Evolutionary conservation across 2,329 filamentous ascomycete genomes (phyloP).

Genomic region (Emericellopsis cladophorae): DNA sequence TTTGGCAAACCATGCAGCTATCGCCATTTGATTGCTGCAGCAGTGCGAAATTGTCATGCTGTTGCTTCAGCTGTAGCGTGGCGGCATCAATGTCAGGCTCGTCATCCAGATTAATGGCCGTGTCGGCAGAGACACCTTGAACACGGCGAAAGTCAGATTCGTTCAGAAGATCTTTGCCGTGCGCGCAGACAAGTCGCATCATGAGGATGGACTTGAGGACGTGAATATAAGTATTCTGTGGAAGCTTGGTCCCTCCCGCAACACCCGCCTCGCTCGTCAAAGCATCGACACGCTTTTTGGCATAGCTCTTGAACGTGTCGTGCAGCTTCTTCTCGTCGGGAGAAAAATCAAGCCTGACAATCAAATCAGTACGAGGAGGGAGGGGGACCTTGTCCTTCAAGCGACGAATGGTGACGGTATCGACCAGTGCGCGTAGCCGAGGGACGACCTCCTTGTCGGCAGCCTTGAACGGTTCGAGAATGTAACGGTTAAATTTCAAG

Average conservation of each 20-base stretch:
- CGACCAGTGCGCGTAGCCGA: constrained; percentile 78
- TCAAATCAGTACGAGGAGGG: constrained; percentile 58
- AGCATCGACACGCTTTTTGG: constrained; percentile 65
- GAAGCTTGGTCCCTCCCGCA: constrained; percentile 48
- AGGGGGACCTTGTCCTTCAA: constrained; percentile 86
- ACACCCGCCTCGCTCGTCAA: constrained; percentile 51
- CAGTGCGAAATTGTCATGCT: constrained; percentile 64
- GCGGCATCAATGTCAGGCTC: constrained; percentile 50
- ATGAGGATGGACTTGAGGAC: constrained; percentile 86
- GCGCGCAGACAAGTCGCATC: constrained; percentile 80
- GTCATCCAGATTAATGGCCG: constrained; percentile 81
- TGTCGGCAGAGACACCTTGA: constrained; percentile 69
- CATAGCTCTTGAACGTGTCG: constrained; percentile 71
- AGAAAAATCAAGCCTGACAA: constrained; percentile 64
- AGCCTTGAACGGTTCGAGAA: constrained; percentile 75
- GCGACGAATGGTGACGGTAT: constrained; percentile 85
- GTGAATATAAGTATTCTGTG: constrained; percentile 68
- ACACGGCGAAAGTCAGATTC: constrained; percentile 71
- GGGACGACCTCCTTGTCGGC: constrained; percentile 75
- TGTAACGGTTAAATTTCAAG: constrained; percentile 62
- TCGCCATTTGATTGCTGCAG: constrained; percentile 75
- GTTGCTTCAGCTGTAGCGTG: constrained; percentile 60
- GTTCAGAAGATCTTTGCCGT: constrained; percentile 82
- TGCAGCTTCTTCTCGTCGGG: constrained; percentile 67
- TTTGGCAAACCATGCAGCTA: constrained; percentile 56